These are phyloP conservation scores for Balansia obtecta DNA, from an alignment of 2,329 filamentous ascomycete species.

Conservation along the genomic window DNA sequence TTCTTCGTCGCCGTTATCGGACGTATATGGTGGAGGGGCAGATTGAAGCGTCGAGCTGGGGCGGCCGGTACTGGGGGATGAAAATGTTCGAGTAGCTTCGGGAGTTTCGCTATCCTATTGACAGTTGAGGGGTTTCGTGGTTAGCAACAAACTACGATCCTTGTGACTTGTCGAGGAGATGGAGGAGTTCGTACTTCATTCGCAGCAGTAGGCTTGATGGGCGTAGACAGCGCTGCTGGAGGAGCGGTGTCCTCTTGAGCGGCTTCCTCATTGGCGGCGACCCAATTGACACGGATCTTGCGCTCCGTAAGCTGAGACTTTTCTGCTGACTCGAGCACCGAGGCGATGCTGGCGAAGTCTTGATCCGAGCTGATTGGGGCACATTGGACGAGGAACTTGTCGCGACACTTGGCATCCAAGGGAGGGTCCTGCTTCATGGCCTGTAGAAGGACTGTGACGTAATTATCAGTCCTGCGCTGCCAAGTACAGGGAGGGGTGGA, in stretches of 20 bases:
- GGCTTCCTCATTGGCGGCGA: constrained; percentile 45
- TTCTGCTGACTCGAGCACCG: constrained; percentile 70
- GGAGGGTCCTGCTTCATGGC: constrained; percentile 95
- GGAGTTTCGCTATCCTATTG: constrained; percentile 28
- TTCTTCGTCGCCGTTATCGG: constrained; percentile 19
- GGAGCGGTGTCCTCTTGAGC: constrained; percentile 13
- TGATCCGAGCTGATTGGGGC: constrained; percentile 72
- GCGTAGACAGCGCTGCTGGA: constrained; percentile 21
- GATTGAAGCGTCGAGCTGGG: constrained; percentile 18
- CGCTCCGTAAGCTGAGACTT: constrained; percentile 77
- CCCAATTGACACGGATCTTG: constrained; percentile 88
- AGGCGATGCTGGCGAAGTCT: constrained; percentile 67
- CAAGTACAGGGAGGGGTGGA: background rate
- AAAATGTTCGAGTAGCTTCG: constrained; percentile 30
- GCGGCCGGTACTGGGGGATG: constrained; percentile 27
- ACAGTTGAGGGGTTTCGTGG: background rate
- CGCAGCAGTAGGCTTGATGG: constrained; percentile 25
- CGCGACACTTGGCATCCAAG: constrained; percentile 75
- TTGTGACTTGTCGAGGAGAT: background rate
- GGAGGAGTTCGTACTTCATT: constrained; percentile 27
- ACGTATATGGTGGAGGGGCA: constrained; percentile 22
- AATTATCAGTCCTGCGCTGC: constrained; percentile 9
- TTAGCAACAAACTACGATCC: constrained; percentile 2
- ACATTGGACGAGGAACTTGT: constrained; percentile 96
- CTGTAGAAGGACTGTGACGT: constrained; percentile 68